These are phyloP conservation scores for Fusarium pseudonygamai DNA, from an alignment of 2,329 filamentous ascomycete genomes.

Conservation along the genomic window DNA sequence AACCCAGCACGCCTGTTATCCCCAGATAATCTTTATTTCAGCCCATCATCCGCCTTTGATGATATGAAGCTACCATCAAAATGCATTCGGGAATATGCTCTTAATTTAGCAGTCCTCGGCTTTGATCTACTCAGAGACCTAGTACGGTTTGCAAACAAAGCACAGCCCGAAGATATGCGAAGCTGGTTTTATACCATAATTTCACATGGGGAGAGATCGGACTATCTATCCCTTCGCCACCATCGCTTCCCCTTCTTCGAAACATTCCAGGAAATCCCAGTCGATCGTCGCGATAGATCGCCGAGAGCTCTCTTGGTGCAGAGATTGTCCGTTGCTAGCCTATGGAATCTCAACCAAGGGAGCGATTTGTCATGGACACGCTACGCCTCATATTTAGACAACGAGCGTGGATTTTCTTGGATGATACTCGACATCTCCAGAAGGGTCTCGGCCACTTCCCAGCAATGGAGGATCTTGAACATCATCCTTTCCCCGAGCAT, in stretches of 20 bases:
- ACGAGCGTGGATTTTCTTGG: neutral
- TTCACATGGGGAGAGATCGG: neutral
- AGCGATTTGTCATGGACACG: neutral
- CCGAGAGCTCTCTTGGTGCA: neutral
- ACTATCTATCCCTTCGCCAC: neutral
- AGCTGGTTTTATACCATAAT: neutral
- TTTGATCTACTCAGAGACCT: neutral
- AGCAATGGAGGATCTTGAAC: neutral
- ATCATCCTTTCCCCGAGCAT: rapidly evolving
- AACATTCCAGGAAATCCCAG: too few species aligned
- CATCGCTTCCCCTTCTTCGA: neutral
- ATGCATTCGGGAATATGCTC: neutral
- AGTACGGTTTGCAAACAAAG: neutral
- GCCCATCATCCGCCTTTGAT: neutral
- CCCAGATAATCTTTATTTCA: neutral
- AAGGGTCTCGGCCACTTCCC: neutral
- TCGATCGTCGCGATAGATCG: neutral
- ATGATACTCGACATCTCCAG: neutral
- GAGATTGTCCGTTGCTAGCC: neutral
- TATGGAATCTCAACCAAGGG: neutral
- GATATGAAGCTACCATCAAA: neutral
- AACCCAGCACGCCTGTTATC: neutral
- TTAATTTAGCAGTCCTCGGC: neutral
- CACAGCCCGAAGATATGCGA: neutral
- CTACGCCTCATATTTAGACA: neutral